Base-by-base conservation (phyloP, 768 basidiomycete species). In the Fistulinella prunicolor region DNA sequence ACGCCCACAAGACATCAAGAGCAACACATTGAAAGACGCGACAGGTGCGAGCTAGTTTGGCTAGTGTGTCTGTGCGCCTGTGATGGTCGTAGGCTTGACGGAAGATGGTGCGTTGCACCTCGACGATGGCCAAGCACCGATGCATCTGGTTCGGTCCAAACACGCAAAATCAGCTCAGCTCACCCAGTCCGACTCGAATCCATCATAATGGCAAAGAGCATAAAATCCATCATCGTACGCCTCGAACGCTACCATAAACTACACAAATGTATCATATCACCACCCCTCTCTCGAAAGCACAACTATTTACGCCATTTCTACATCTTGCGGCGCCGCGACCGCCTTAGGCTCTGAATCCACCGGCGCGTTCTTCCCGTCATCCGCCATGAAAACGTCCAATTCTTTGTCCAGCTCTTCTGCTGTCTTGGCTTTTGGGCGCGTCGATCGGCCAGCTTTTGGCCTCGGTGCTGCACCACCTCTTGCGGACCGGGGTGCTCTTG, bases 391-490 rank as follows among this genome's bases (percentile, higher is more conserved):
- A 3, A 84, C 80, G 55, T 96, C 93, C 50, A 96, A 65, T 68
- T 96, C 93, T 64, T 79, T 83, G 65, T 96, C 93, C 50, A 96
- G 69, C 56, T 95, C 89, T 49, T 84, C 86, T 8, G 81, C 87
- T 2, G 87, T 87, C 68, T 89, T 83, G 4, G 79, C 75, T 68
- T 83, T 82, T 60, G 76, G 70, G 19, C 66, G 66, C 12, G 51
- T 49, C 21, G 63, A 50, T 55, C 70, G 62, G 54, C 62, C 60
- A 56, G 47, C 68, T 55, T 49, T 68, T 38, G 61, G 52, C 55
- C 49, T 58, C 4, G 53, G 54, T 19, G 52, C 30, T 3, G 10
- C 6, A 13, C 28, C 43, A 13, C 34, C 51, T 47, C 57, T 60
- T 20, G 52, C 34, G 9, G 59, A 38, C 34, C 69, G 57, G 3